These are phyloP conservation scores for Aegle marmelos DNA, from an alignment of 345 rosid species.

Conservation along the genomic window DNA sequence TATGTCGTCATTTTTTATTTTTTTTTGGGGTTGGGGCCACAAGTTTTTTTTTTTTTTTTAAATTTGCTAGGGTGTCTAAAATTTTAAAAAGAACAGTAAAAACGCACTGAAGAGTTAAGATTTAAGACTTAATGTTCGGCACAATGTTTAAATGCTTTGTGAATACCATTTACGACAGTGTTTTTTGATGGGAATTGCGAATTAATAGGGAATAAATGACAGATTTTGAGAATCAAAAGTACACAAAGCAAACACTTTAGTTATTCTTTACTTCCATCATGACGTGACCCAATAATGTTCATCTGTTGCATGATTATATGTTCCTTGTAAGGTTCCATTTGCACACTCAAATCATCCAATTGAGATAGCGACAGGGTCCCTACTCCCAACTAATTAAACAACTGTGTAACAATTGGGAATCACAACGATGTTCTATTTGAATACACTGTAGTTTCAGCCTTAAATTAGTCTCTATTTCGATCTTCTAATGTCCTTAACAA, in stretches of 20 bases:
- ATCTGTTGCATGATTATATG: conserved; percentile 1
- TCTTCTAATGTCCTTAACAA: not conserved
- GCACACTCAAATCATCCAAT: not conserved
- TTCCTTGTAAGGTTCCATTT: conserved; percentile 6
- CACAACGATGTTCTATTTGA: not conserved
- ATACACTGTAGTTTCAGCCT: not conserved
- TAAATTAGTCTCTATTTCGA: no score
- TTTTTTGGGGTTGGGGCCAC: not conserved
- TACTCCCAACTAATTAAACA: not conserved
- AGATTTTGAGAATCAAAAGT: not conserved
- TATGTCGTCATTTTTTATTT: conserved; percentile 14
- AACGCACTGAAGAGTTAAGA: not conserved
- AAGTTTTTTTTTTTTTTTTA: not conserved
- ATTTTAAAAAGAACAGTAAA: not conserved
- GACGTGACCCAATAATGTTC: conserved; percentile 1
- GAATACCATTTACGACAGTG: not conserved
- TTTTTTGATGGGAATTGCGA: not conserved
- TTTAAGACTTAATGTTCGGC: not conserved
- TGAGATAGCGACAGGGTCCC: not conserved
- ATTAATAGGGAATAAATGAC: not conserved
- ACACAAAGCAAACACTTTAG: not conserved
- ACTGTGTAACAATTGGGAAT: not conserved
- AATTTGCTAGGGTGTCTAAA: not conserved
- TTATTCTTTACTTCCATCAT: not conserved
- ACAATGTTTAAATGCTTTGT: not conserved